phyloP scores from a whole-genome alignment of 139 green algal genomes.

The Micractinium sp. region DNA sequence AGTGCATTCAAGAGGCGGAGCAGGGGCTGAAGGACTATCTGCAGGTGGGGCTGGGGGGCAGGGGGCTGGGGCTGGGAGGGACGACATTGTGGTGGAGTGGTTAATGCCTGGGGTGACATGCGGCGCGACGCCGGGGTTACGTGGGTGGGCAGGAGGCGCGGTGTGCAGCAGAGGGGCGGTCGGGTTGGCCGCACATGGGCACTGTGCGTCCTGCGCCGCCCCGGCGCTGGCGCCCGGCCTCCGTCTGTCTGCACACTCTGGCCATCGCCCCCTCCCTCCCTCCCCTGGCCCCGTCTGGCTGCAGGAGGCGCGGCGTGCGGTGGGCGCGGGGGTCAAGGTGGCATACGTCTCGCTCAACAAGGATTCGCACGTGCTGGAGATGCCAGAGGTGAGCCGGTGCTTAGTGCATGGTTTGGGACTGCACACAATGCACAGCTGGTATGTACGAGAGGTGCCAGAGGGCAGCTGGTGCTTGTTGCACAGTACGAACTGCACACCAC shows the following conservation, averaged over 20 bases:
- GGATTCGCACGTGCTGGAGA: slow-evolving; percentile 82
- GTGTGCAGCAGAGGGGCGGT: neutral
- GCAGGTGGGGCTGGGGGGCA: no score
- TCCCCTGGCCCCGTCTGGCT: neutral
- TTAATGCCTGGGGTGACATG: neutral
- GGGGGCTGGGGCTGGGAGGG: no score
- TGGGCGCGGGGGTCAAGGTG: slow-evolving; percentile 46
- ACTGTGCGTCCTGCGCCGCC: neutral
- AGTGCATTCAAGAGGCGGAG: slow-evolving; percentile 55
- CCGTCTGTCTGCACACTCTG: neutral
- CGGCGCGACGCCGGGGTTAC: no score
- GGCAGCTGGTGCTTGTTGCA: no score
- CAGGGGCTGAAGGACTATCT: slow-evolving; percentile 68
- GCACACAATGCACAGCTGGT: neutral
- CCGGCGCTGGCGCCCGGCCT: neutral
- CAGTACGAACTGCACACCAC: slow-evolving; percentile 49
- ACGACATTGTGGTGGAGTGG: no score
- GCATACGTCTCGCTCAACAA: slow-evolving; percentile 84
- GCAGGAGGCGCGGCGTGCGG: slow-evolving; percentile 18
- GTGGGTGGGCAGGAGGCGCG: no score
- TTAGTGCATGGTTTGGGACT: neutral
- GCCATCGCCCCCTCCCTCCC: neutral
- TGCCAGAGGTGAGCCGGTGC: slow-evolving; percentile 14
- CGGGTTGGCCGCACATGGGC: no score
- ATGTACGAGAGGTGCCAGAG: no score